Evolutionary conservation across 2,329 filamentous ascomycete species (phyloP).

Genomic region (Aureobasidium sp.): DNA sequence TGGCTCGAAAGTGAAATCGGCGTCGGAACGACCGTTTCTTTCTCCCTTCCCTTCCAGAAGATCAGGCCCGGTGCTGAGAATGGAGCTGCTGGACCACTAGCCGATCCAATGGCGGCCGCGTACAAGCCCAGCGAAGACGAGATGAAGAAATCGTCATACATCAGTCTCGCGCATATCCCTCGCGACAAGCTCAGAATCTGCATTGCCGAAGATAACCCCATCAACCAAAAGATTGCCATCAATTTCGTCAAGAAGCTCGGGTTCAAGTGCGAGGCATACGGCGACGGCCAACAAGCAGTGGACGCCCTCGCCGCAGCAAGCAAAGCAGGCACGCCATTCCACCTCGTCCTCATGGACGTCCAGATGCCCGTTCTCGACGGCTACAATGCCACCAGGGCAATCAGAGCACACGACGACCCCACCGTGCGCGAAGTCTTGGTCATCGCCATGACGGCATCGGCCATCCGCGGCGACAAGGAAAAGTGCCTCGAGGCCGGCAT

Average conservation of each 20-base stretch:
- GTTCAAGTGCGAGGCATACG: conserved; percentile 80
- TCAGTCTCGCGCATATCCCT: conserved; percentile 66
- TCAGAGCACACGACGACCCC: conserved; percentile 69
- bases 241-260: conserved; percentile 83
- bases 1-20: conserved; percentile 71
- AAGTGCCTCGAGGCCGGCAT: conserved; percentile 94
- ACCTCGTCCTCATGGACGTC: conserved; percentile 90
- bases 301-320: conserved; percentile 73
- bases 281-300: conserved; percentile 81
- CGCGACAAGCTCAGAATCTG: conserved; percentile 77
- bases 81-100: conserved; percentile 36
- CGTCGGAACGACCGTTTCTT: conserved; percentile 65
- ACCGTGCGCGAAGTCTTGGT: conserved; percentile 77
- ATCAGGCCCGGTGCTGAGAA: conserved; percentile 49
- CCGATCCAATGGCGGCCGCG: conserved; percentile 46
- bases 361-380: conserved; percentile 94
- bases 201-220: conserved; percentile 90
- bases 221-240: conserved; percentile 91
- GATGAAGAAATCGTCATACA: conserved; percentile 26
- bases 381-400: conserved; percentile 79
- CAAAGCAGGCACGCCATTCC: conserved; percentile 67
- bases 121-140: conserved; percentile 34
- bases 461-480: conserved; percentile 88
- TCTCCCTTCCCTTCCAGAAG: conserved; percentile 81
- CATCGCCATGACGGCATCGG: conserved; percentile 94